phyloP scores from a whole-genome alignment of 257 asterid species.

The Apocynum venetum region DNA sequence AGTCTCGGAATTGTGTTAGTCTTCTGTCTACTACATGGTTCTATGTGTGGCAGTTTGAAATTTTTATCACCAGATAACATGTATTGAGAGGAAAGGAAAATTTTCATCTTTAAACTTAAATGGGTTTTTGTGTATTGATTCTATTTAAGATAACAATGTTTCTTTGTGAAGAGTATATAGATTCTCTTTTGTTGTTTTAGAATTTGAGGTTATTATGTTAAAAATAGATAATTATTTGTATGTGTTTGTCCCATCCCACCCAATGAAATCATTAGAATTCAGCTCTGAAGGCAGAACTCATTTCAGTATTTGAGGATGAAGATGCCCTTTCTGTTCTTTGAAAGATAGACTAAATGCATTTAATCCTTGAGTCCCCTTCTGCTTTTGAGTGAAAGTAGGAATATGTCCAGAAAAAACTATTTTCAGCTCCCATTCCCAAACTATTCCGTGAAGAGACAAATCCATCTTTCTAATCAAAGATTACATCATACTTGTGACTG shows the following conservation, averaged over 20 bases:
- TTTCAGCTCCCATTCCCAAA: neutral
- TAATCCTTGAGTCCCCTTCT: no score
- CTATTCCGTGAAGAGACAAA: neutral
- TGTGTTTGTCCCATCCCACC: neutral
- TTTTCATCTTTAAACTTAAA: neutral
- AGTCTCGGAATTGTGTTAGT: neutral
- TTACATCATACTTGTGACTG: neutral
- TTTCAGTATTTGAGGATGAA: no score
- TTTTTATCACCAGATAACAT: neutral
- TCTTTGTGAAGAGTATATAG: neutral
- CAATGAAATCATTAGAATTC: no score
- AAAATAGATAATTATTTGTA: neutral
- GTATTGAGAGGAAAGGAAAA: neutral
- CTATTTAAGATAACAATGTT: neutral
- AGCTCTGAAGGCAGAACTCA: no score
- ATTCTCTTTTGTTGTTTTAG: neutral
- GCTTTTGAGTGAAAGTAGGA: no score
- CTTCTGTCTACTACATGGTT: neutral
- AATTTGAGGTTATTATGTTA: neutral
- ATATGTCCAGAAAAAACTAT: no score
- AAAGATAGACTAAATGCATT: no score
- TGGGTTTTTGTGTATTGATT: neutral
- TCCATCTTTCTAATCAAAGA: neutral
- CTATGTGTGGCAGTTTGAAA: neutral
- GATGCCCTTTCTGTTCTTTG: no score